These are phyloP conservation scores for Glycine soja DNA, from an alignment of 306 rosid species.

Conservation along the genomic window DNA sequence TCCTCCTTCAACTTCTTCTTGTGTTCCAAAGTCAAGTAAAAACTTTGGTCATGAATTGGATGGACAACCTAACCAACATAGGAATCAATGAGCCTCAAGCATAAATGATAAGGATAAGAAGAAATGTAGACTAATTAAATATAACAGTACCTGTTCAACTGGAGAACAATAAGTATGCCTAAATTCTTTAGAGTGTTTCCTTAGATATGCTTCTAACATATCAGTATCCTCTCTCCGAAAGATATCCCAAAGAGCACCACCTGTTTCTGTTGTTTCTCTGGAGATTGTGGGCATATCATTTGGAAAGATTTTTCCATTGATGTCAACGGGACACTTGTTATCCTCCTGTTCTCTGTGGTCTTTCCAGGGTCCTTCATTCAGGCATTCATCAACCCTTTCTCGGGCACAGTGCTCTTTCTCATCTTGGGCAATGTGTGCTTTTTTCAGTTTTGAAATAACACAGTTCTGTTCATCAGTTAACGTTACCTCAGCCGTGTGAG, in stretches of 20 bases:
- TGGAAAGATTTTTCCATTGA: slow-evolving; percentile 20
- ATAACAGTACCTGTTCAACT: slow-evolving; percentile 57
- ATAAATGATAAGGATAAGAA: slow-evolving; percentile 6
- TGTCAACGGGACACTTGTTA: slow-evolving; percentile 10
- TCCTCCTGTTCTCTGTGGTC: slow-evolving; percentile 14
- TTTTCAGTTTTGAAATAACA: slow-evolving; percentile 56
- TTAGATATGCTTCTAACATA: slow-evolving; percentile 67
- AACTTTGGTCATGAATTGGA: slow-evolving; percentile 80
- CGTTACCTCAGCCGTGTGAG: slow-evolving; percentile 64
- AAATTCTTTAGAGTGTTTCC: slow-evolving; percentile 63
- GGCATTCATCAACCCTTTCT: slow-evolving; percentile 9
- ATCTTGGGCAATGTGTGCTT: slow-evolving; percentile 65
- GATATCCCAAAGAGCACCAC: slow-evolving; percentile 82
- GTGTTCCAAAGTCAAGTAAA: slow-evolving; percentile 73
- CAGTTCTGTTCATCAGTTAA: slow-evolving; percentile 47
- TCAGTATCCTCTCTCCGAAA: slow-evolving; percentile 71
- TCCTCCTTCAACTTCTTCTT: slow-evolving; percentile 73
- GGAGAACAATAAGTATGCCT: slow-evolving; percentile 70
- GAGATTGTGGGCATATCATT: slow-evolving; percentile 34
- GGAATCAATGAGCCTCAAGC: slow-evolving; percentile 3
- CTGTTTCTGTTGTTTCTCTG: slow-evolving; percentile 41
- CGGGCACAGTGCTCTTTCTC: slow-evolving; percentile 46
- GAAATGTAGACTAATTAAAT: not conserved
- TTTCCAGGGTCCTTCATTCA: slow-evolving; percentile 22
- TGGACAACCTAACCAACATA: slow-evolving; percentile 59